Conservation (phyloP, 805 yeast species). For the Candida namnaoensis region DNA sequence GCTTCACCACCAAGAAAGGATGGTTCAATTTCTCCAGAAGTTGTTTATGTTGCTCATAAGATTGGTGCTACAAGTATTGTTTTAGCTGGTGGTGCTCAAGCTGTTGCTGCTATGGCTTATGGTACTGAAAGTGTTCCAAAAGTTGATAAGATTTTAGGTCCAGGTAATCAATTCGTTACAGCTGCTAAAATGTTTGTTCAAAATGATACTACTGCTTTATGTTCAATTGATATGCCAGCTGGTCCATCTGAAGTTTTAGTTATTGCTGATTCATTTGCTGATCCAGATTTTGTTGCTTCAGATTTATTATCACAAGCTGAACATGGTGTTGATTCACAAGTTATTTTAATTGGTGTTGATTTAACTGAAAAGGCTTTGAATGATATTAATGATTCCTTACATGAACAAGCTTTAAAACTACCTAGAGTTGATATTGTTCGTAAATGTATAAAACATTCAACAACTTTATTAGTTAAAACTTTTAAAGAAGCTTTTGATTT, state of each 20-base stretch:
- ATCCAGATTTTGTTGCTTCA: constrained; percentile 94
- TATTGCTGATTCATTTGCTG: constrained; percentile 82
- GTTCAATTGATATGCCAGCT: constrained; percentile 99
- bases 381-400: constrained; percentile 75
- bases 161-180: constrained; percentile 98
- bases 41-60: constrained; percentile 93
- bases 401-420: constrained; percentile 70
- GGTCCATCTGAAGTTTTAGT: constrained; percentile 98
- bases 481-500: constrained; percentile 78
- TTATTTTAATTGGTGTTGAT: constrained; percentile 77
- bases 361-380: constrained; percentile 51
- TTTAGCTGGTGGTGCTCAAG: constrained; percentile 99
- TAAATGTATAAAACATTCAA: constrained; percentile 87
- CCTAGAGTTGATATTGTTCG: constrained; percentile 94
- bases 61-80: constrained; percentile 88
- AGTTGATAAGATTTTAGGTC: constrained; percentile 95
- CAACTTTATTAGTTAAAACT: constrained; percentile 59
- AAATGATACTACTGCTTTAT: constrained; percentile 89
- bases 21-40: constrained; percentile 93
- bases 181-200: constrained; percentile 98
- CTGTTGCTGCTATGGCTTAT: constrained; percentile 97
- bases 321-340: constrained; percentile 98
- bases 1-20: constrained; percentile 96
- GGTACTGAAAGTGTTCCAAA: constrained; percentile 91
- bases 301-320: constrained; percentile 97